phyloP scores from a whole-genome alignment of 345 rosid species.

The Heritiera fomes region DNA sequence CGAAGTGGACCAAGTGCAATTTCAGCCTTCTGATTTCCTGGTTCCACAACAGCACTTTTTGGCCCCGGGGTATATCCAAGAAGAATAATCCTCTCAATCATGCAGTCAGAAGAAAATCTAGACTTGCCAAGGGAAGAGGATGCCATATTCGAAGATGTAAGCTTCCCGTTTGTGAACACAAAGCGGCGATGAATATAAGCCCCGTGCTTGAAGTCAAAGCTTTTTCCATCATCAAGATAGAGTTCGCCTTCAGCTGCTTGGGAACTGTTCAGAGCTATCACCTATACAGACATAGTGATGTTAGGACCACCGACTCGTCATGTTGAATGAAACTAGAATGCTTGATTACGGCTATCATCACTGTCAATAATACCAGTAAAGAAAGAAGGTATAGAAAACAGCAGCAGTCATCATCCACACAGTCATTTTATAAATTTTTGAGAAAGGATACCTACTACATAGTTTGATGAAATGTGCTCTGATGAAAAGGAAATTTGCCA shows the following conservation, averaged over 20 bases:
- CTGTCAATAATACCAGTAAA: not conserved
- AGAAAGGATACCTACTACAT: not conserved
- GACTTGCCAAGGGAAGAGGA: constrained; percentile 35
- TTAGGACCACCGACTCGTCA: not conserved
- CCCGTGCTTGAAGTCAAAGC: constrained; percentile 69
- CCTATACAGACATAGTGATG: constrained; percentile 42
- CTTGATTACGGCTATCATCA: not conserved
- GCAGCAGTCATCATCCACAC: not conserved
- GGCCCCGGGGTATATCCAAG: constrained; percentile 25
- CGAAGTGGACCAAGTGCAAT: constrained; percentile 68
- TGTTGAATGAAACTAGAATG: not conserved
- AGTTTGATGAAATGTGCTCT: not conserved
- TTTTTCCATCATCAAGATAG: constrained; percentile 90
- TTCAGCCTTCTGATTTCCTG: constrained; percentile 56
- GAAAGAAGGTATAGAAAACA: not conserved
- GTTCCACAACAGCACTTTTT: constrained; percentile 64
- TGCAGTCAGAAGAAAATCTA: constrained; percentile 52
- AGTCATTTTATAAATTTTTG: not conserved
- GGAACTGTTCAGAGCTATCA: constrained; percentile 88
- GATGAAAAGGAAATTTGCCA: not conserved
- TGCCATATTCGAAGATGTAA: constrained; percentile 55
- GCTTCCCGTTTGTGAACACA: constrained; percentile 65
- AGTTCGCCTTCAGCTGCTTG: constrained; percentile 89
- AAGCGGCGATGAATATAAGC: constrained; percentile 80
- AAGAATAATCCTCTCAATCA: constrained; percentile 65